A percentile compares a stretch with the other conserved stretches of the same genome.
phyloP scores from a whole-genome alignment of 1,139 yeast genomes.

The Zygosaccharomyces sapae region DNA sequence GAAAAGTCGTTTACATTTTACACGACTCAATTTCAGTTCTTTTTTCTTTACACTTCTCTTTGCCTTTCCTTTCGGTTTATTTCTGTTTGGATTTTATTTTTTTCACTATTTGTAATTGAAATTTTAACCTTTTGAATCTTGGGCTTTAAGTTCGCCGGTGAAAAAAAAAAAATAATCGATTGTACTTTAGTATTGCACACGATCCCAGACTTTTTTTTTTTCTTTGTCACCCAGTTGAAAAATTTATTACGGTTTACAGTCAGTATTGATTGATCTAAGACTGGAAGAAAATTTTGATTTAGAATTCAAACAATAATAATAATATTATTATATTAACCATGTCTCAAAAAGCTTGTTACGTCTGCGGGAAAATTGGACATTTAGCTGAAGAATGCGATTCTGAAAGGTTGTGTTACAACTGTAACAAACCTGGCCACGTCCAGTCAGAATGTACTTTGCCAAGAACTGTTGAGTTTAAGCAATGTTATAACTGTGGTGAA shows the following conservation, averaged over 20 bases:
- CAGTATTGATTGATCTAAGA: too few species aligned
- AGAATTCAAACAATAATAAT: too few species aligned
- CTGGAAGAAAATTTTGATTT: too few species aligned
- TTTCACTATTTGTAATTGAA: too few species aligned
- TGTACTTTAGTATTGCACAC: too few species aligned
- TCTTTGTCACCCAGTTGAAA: too few species aligned
- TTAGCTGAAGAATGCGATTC: conserved; percentile 83
- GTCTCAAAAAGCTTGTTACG: conserved; percentile 83
- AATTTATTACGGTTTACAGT: too few species aligned
- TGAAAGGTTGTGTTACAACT: conserved; percentile 85
- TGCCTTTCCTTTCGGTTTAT: not conserved
- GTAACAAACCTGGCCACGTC: conserved; percentile 87
- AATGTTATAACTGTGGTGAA: conserved; percentile 80
- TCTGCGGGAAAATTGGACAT: conserved; percentile 92
- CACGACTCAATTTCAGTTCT: not conserved
- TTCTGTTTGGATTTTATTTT: not conserved
- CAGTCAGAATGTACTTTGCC: conserved; percentile 85
- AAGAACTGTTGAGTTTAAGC: conserved; percentile 75
- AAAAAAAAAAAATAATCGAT: too few species aligned
- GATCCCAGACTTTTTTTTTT: too few species aligned
- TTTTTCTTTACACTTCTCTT: not conserved
- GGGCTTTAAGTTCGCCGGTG: too few species aligned
- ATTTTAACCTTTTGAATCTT: too few species aligned
- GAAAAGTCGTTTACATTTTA: not conserved
- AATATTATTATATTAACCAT: too few species aligned